Conservation (phyloP, 257 asterid species). For the Nicotiana tomentosiformis region DNA sequence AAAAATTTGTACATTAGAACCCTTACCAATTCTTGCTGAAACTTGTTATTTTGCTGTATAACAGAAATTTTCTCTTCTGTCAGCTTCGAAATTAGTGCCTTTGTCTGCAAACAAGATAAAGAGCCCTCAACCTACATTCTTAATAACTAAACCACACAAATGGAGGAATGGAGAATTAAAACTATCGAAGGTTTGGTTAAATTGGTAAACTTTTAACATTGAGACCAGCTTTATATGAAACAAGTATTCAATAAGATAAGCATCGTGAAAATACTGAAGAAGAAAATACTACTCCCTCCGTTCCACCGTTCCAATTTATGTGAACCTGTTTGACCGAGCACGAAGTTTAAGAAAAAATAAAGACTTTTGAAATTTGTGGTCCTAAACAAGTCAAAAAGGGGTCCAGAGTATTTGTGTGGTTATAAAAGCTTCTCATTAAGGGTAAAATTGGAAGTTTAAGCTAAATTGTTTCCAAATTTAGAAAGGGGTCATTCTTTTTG, state of each 20-base stretch:
- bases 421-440: too few species aligned
- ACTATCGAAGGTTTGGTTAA: neutral
- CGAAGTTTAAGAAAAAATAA: too few species aligned
- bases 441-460: too few species aligned
- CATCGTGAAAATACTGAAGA: neutral
- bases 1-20: neutral
- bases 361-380: too few species aligned
- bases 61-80: conserved; percentile 63
- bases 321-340: too few species aligned
- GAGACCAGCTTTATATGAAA: neutral
- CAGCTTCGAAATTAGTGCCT: conserved; percentile 64
- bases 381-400: too few species aligned
- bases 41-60: conserved; percentile 59
- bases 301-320: too few species aligned
- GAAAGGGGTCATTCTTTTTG: too few species aligned
- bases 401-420: too few species aligned
- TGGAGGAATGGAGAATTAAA: neutral
- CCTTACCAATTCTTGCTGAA: conserved; percentile 56
- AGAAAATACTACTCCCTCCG: neutral
- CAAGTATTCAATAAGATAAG: neutral
- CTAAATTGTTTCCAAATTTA: too few species aligned
- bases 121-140: neutral
- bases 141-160: neutral
- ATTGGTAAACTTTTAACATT: neutral
- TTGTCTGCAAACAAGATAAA: conserved; percentile 44